Evolutionary conservation across 768 basidiomycete genomes (phyloP).

Genomic region (Austroboletus festivus): DNA sequence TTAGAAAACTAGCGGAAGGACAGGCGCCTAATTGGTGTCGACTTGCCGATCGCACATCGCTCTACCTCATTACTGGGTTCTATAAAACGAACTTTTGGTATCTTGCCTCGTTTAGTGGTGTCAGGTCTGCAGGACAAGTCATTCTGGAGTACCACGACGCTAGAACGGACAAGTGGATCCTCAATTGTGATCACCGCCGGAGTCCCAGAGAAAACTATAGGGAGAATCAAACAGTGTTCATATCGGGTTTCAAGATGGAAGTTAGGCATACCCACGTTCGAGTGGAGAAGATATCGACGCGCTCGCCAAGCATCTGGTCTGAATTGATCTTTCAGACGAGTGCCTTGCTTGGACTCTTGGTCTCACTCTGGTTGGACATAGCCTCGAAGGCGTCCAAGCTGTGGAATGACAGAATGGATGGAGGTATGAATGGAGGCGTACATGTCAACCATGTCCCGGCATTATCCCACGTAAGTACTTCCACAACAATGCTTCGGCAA

Average conservation of each 20-base stretch:
- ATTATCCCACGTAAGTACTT: too few species aligned
- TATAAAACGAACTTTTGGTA: background rate
- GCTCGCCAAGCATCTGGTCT: too few species aligned
- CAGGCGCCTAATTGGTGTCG: background rate
- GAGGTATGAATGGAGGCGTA: too few species aligned
- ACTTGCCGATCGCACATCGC: background rate
- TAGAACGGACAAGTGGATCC: background rate
- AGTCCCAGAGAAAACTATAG: background rate
- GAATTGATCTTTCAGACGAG: too few species aligned
- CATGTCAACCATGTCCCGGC: too few species aligned
- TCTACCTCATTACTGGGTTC: background rate
- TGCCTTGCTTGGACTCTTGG: too few species aligned
- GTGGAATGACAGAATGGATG: too few species aligned
- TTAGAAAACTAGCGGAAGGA: background rate
- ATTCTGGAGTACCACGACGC: background rate
- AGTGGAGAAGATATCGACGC: too few species aligned
- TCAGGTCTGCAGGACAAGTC: background rate
- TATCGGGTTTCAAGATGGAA: slow-evolving; percentile 4
- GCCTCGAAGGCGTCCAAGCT: too few species aligned
- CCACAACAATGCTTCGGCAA: too few species aligned
- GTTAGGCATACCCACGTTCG: too few species aligned
- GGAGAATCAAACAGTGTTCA: background rate
- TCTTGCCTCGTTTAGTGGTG: background rate
- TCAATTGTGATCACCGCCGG: background rate
- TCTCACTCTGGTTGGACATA: too few species aligned